Conservation (phyloP, 2,329 filamentous ascomycete species). For the Aspergillus sp. region DNA sequence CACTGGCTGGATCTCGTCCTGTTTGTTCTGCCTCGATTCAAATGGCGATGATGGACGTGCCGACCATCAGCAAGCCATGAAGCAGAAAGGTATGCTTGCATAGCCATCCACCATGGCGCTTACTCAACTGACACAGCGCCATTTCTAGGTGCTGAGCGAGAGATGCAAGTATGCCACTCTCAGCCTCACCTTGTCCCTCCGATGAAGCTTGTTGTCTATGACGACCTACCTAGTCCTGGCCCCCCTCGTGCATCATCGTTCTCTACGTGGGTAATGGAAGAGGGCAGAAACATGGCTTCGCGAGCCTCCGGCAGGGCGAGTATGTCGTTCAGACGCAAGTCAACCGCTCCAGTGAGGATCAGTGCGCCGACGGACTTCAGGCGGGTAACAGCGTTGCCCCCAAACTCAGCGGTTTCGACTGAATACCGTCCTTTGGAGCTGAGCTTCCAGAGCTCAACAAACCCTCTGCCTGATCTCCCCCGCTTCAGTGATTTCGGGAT, state of each 20-base stretch:
- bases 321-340: slow-evolving; percentile 37
- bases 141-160: slow-evolving; percentile 39
- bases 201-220: slow-evolving; percentile 45
- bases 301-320: slow-evolving; percentile 44
- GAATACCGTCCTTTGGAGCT: slow-evolving; percentile 46
- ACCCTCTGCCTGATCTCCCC: slow-evolving; percentile 46
- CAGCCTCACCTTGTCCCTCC: slow-evolving; percentile 49
- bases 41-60: slow-evolving; percentile 25
- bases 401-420: slow-evolving; percentile 2
- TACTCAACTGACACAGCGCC: slow-evolving; percentile 8
- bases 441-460: slow-evolving; percentile 46
- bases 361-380: slow-evolving; percentile 45
- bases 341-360: slow-evolving; percentile 36
- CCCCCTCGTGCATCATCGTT: slow-evolving; percentile 33
- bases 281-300: slow-evolving; percentile 38
- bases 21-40: slow-evolving; percentile 33
- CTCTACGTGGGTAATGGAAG: slow-evolving; percentile 42
- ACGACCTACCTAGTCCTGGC: slow-evolving; percentile 39
- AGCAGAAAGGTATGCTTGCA: slow-evolving; percentile 19
- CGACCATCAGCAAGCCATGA: slow-evolving; percentile 23
- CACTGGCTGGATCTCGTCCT: slow-evolving; percentile 41
- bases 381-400: slow-evolving; percentile 30
- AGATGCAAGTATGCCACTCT: slow-evolving; percentile 45
- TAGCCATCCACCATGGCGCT: not conserved
- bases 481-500: slow-evolving; percentile 42